These are phyloP conservation scores for Phaeosphaeria sp. DNA, from an alignment of 2,329 filamentous ascomycete genomes.

Conservation along the genomic window DNA sequence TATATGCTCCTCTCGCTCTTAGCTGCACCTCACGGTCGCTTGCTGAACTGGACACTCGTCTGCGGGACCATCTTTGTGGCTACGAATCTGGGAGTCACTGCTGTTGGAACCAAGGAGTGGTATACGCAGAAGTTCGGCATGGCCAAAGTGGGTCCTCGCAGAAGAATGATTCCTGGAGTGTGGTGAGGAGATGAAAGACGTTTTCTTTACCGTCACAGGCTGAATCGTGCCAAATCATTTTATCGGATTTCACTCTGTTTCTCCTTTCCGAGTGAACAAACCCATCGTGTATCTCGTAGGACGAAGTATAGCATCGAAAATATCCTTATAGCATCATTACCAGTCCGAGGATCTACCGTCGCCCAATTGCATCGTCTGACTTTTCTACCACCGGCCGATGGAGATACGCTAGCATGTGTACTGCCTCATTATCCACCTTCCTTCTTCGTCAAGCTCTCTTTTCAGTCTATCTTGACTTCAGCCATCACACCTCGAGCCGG, in stretches of 20 bases:
- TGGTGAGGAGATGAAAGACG: slow-evolving; percentile 23
- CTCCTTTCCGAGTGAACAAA: too few relatives aligned
- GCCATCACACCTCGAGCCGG: background rate
- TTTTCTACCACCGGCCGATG: background rate
- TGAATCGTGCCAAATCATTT: too few relatives aligned
- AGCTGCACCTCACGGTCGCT: slow-evolving; percentile 70
- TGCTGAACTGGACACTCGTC: slow-evolving; percentile 76
- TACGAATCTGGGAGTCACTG: slow-evolving; percentile 83
- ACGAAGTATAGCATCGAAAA: background rate
- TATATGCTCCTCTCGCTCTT: slow-evolving; percentile 80
- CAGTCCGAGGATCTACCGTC: background rate
- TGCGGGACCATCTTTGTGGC: slow-evolving; percentile 75
- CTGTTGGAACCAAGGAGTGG: slow-evolving; percentile 74
- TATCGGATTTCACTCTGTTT: too few relatives aligned
- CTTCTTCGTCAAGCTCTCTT: background rate
- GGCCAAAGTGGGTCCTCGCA: slow-evolving; percentile 36
- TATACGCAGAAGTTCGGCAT: slow-evolving; percentile 41
- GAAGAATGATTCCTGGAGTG: slow-evolving; percentile 41
- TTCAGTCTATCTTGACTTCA: background rate
- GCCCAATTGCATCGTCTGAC: background rate
- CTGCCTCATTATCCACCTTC: background rate
- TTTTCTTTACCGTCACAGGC: too few relatives aligned
- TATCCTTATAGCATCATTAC: background rate
- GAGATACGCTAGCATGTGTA: background rate
- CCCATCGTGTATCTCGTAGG: too few relatives aligned